A percentile compares a stretch with the other conserved stretches of the same genome.
Evolutionary conservation across 495 filamentous ascomycete species (phyloP).

Genomic region (Penicillium manginii): DNA sequence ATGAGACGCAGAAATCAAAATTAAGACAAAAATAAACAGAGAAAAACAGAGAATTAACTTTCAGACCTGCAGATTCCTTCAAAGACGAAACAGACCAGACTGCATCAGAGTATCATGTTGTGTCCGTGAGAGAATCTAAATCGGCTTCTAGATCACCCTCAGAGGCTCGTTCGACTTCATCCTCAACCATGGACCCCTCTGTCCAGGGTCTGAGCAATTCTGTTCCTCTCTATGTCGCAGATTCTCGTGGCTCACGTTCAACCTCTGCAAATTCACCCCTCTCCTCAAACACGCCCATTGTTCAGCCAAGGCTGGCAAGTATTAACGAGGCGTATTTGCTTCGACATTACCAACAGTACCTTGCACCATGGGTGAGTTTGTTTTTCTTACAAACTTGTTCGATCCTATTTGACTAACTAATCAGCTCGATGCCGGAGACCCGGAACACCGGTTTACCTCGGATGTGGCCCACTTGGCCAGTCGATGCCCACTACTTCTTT

Average conservation of each 20-base stretch:
- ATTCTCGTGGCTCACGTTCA: slow-evolving; percentile 25
- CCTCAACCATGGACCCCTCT: slow-evolving; percentile 32
- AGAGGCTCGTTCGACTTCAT: slow-evolving; percentile 31
- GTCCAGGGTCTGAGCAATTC: slow-evolving; percentile 17
- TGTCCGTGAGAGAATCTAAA: slow-evolving; percentile 27
- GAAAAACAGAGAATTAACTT: not conserved
- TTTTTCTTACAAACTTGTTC: not conserved
- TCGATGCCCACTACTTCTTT: slow-evolving; percentile 39
- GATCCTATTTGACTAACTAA: not conserved
- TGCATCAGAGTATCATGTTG: slow-evolving; percentile 44
- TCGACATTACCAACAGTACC: slow-evolving; percentile 41
- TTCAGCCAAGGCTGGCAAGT: slow-evolving; percentile 31
- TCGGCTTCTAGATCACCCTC: slow-evolving; percentile 29
- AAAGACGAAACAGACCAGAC: slow-evolving; percentile 49
- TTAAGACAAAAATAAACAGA: not conserved
- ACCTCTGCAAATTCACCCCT: slow-evolving; percentile 24
- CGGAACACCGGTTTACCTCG: slow-evolving; percentile 38
- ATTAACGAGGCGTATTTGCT: slow-evolving; percentile 48
- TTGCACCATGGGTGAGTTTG: slow-evolving; percentile 42
- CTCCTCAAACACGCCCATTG: slow-evolving; percentile 23
- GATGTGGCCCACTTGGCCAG: slow-evolving; percentile 41
- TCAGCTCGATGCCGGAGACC: slow-evolving; percentile 46
- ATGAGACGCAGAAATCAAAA: not conserved
- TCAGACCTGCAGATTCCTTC: slow-evolving; percentile 35
- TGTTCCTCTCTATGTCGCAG: slow-evolving; percentile 17